A percentile compares a stretch with the other conserved stretches of the same genome.
These are phyloP conservation scores for Biancaea sappan DNA, from an alignment of 306 rosid species.

Conservation along the genomic window DNA sequence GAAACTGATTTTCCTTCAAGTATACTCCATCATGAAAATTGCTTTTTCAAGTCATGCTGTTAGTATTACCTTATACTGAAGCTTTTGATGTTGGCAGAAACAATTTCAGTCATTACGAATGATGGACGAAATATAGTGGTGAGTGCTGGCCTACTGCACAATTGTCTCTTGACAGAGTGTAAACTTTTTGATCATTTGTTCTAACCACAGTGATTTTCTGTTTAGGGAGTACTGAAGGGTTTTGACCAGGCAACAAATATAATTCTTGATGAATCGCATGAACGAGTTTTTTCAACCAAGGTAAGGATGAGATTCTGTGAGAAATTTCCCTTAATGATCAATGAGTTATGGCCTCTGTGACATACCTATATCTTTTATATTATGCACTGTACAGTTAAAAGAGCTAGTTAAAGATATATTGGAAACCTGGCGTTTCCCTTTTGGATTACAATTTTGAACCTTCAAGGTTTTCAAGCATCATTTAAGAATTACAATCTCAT, in stretches of 20 bases:
- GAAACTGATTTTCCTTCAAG: background rate
- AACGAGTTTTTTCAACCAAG: conserved; percentile 95
- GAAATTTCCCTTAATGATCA: conserved; percentile 4
- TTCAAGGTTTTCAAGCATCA: background rate
- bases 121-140: conserved; percentile 98
- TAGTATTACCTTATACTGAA: background rate
- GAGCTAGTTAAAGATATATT: background rate
- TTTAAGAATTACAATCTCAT: background rate
- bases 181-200: background rate
- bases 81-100: conserved; percentile 50
- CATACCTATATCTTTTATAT: background rate
- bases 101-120: conserved; percentile 86
- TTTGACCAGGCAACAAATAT: conserved; percentile 98
- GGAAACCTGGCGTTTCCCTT: background rate
- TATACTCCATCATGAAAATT: background rate
- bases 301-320: conserved; percentile 41
- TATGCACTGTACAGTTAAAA: background rate
- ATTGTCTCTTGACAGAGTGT: background rate
- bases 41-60: background rate
- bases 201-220: background rate
- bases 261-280: conserved; percentile 97
- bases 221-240: conserved; percentile 89
- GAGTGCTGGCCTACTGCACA: conserved; percentile 16
- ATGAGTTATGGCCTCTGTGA: background rate
- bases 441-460: background rate